Percentiles rank a stretch among this genome's conserved stretches.
Conservation (phyloP, 768 basidiomycete species). For the Daedaleopsis sinensis region DNA sequence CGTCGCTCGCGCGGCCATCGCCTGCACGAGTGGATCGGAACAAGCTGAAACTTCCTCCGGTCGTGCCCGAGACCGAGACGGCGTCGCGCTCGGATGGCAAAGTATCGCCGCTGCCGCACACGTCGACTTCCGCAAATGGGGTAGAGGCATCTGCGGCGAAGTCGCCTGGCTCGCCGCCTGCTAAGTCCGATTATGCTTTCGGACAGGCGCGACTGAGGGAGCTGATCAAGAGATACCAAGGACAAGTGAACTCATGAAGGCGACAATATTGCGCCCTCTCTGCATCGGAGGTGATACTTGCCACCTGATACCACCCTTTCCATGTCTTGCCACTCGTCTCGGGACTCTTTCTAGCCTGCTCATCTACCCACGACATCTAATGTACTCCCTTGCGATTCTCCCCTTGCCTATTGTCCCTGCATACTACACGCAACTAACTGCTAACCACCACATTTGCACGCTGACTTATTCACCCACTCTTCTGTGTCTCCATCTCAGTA, state of each 20-base stretch:
- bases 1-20: slow-evolving; percentile 64
- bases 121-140: background rate
- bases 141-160: background rate
- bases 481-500: background rate
- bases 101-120: no score
- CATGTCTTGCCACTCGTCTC: background rate
- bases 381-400: background rate
- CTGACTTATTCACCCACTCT: slow-evolving; percentile 16
- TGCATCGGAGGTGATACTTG: background rate
- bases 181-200: slow-evolving; percentile 60
- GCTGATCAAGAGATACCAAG: slow-evolving; percentile 83
- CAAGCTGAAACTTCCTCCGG: slow-evolving; percentile 36
- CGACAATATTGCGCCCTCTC: background rate
- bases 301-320: background rate
- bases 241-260: slow-evolving; percentile 25
- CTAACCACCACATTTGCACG: background rate
- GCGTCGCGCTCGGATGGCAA: background rate
- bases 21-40: slow-evolving; percentile 24
- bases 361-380: slow-evolving; percentile 1
- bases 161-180: slow-evolving; percentile 3
- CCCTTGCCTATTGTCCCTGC: background rate
- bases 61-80: slow-evolving; percentile 27
- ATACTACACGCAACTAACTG: no score
- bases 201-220: slow-evolving; percentile 78
- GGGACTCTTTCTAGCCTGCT: background rate